Conservation (phyloP, 495 filamentous ascomycete species). For the Penicillium parvum region DNA sequence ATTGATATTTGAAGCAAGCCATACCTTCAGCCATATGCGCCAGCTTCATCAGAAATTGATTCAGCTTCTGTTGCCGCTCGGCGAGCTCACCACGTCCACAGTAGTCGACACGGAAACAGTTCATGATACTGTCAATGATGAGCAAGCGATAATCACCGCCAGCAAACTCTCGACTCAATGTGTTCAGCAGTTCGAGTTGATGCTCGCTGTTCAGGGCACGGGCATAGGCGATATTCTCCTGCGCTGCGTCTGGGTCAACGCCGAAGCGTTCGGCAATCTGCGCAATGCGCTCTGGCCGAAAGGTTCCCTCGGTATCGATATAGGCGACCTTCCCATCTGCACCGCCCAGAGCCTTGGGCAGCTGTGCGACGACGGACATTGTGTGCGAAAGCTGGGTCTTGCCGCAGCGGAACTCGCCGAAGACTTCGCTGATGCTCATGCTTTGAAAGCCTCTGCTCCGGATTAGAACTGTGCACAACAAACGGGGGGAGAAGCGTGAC, state of each 20-base stretch:
- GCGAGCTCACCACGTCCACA: conserved; percentile 70
- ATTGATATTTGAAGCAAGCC: no score
- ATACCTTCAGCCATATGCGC: conserved; percentile 70
- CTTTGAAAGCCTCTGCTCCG: conserved; percentile 65
- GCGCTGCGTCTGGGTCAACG: conserved; percentile 58
- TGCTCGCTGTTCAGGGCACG: conserved; percentile 73
- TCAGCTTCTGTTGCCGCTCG: conserved; percentile 72
- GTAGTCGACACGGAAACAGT: conserved; percentile 72
- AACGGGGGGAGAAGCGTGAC: conserved; percentile 2
- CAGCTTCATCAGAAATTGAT: conserved; percentile 64
- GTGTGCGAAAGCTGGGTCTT: conserved; percentile 70
- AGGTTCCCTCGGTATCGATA: conserved; percentile 79
- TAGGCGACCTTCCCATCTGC: conserved; percentile 77
- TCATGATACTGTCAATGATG: conserved; percentile 76
- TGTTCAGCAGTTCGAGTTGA: conserved; percentile 66
- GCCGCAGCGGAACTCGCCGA: conserved; percentile 70
- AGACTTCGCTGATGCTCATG: conserved; percentile 74
- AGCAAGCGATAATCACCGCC: conserved; percentile 67
- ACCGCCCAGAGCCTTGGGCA: conserved; percentile 59
- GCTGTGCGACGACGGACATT: conserved; percentile 64
- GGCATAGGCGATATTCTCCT: conserved; percentile 73
- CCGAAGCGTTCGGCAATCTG: conserved; percentile 77
- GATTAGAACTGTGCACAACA: neutral
- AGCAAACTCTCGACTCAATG: conserved; percentile 60
- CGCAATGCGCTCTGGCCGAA: conserved; percentile 64